phyloP scores from a whole-genome alignment of 2,329 filamentous ascomycete species.

The Arthrobotrys conoides region DNA sequence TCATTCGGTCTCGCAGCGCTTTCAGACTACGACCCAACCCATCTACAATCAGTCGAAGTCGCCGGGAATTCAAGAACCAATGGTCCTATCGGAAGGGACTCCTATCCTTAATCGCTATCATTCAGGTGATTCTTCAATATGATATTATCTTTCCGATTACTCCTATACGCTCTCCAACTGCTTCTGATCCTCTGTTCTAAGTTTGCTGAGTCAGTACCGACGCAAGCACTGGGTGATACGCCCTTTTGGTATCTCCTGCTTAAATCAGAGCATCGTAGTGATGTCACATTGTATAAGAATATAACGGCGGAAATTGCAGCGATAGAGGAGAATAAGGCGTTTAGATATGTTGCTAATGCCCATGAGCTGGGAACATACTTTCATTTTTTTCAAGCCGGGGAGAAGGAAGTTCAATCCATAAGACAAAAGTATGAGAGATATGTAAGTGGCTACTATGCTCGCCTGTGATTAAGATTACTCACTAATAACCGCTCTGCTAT shows the following conservation, averaged over 20 bases:
- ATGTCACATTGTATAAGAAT: constrained; percentile 6
- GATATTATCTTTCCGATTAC: constrained; percentile 13
- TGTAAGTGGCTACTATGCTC: constrained; percentile 9
- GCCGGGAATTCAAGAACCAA: background rate
- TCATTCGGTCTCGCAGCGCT: background rate
- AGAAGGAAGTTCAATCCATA: background rate
- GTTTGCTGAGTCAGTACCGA: background rate
- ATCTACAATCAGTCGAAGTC: background rate
- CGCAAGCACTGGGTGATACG: constrained; percentile 30
- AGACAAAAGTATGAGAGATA: constrained; percentile 3
- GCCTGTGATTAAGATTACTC: too few species aligned
- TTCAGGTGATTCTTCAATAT: constrained; percentile 22
- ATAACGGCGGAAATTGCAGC: constrained; percentile 8
- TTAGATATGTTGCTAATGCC: constrained; percentile 17
- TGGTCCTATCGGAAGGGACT: background rate
- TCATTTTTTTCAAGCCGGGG: constrained; percentile 38
- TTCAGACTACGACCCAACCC: too few species aligned
- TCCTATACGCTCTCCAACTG: constrained; percentile 6
- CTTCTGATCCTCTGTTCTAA: background rate
- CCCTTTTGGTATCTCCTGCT: constrained; percentile 44
- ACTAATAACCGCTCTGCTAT: too few species aligned
- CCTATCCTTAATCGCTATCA: background rate
- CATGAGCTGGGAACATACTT: constrained; percentile 23
- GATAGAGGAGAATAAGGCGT: constrained; percentile 8
- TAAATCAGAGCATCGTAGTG: constrained; percentile 17